Percentiles rank a stretch among this genome's conserved stretches.
Conservation (phyloP, 2,329 filamentous ascomycete species). For the Didymella sp. region DNA sequence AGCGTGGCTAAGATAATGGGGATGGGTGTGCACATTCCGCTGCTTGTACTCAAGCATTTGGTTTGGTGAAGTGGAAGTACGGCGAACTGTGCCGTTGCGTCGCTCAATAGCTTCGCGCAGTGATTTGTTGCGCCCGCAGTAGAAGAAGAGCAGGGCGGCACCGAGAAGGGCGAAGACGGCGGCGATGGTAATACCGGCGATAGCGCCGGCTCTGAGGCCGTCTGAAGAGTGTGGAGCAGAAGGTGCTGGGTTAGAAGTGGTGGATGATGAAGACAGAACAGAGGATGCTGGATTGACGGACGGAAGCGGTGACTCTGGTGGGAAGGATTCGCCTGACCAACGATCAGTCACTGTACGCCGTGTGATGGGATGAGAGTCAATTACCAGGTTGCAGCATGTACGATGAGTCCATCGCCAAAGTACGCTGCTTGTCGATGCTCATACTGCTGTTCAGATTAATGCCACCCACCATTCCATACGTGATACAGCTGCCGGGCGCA, state of each 20-base stretch:
- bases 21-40: background rate
- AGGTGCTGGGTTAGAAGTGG: background rate
- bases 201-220: conserved; percentile 47
- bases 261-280: conserved; percentile 8
- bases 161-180: conserved; percentile 47
- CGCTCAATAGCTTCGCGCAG: conserved; percentile 34
- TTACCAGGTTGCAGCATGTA: conserved; percentile 42
- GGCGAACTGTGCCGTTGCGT: conserved; percentile 26
- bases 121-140: conserved; percentile 33
- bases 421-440: conserved; percentile 33
- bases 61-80: background rate
- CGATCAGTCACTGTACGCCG: background rate
- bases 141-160: conserved; percentile 34
- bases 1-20: conserved; percentile 1
- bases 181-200: conserved; percentile 64
- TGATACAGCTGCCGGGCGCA: conserved; percentile 68
- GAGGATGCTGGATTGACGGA: conserved; percentile 11
- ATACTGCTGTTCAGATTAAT: conserved; percentile 65
- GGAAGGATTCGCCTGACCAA: conserved; percentile 39
- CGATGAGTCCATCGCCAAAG: conserved; percentile 31
- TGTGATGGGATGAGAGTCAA: too few relatives aligned
- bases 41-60: conserved; percentile 8
- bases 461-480: conserved; percentile 75
- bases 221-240: background rate
- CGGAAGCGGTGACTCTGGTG: conserved; percentile 29